A percentile compares a stretch with the other conserved stretches of the same genome.
These are phyloP conservation scores for Termitomyces sp. DNA, from an alignment of 768 basidiomycete species.

Conservation along the genomic window DNA sequence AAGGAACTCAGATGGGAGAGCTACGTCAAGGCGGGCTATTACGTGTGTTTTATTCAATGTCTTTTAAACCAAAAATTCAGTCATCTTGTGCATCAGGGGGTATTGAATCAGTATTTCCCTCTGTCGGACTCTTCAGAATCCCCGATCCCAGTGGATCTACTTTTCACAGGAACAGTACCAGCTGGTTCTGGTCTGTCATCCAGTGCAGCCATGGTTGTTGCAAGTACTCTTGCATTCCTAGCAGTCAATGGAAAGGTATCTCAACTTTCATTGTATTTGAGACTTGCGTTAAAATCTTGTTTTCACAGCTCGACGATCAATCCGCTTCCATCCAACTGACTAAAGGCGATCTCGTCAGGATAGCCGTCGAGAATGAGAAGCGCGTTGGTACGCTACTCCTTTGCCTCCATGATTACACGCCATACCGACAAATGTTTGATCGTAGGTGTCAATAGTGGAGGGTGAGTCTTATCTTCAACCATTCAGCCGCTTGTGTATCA, in stretches of 20 bases:
- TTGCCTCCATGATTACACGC: not conserved
- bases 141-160: conserved; percentile 63
- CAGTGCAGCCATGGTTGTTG: conserved; percentile 88
- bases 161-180: conserved; percentile 80
- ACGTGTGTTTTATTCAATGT: conserved; percentile 39
- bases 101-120: conserved; percentile 57
- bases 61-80: not conserved
- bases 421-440: not conserved
- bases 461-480: conserved; percentile 35
- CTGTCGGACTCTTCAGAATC: conserved; percentile 9
- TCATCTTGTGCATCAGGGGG: conserved; percentile 40
- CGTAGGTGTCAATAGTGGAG: conserved; percentile 68
- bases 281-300: not conserved
- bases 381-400: conserved; percentile 51
- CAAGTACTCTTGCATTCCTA: conserved; percentile 76
- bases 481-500: not conserved
- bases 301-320: conserved; percentile 15
- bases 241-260: conserved; percentile 68
- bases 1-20: conserved; percentile 76
- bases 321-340: conserved; percentile 26
- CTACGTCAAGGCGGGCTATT: conserved; percentile 84
- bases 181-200: conserved; percentile 85
- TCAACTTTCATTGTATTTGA: not conserved
- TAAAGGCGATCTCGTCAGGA: conserved; percentile 69
- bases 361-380: conserved; percentile 82